Conservation (phyloP, 2,329 filamentous ascomycete species). For the Phialophora expanda region DNA sequence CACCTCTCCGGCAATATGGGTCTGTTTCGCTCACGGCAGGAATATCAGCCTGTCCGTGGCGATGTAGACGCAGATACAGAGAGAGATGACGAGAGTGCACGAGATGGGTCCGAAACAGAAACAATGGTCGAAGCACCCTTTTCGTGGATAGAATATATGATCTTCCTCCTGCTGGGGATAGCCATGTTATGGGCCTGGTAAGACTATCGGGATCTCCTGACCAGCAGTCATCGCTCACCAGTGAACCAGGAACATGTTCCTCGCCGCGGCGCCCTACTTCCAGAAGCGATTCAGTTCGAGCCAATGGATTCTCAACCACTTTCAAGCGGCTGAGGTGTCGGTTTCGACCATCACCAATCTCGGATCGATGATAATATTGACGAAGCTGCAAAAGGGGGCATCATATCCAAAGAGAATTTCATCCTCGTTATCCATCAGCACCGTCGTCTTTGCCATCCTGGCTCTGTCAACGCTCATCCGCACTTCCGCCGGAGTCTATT, state of each 20-base stretch:
- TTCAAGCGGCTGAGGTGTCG: constrained; percentile 86
- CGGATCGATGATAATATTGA: constrained; percentile 73
- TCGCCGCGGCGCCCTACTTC: constrained; percentile 94
- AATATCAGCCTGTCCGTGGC: constrained; percentile 42
- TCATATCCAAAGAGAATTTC: constrained; percentile 89
- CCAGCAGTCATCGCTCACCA: constrained; percentile 11
- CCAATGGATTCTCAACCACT: constrained; percentile 75
- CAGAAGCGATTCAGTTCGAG: constrained; percentile 75
- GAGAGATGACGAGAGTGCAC: constrained; percentile 22
- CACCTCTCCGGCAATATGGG: constrained; percentile 41
- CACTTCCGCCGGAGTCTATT: constrained; percentile 70
- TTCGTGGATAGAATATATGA: constrained; percentile 82
- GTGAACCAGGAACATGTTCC: constrained; percentile 88
- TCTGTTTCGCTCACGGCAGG: constrained; percentile 43
- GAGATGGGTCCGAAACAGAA: constrained; percentile 25
- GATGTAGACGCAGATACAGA: constrained; percentile 33
- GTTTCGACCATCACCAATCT: constrained; percentile 87
- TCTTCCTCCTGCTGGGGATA: constrained; percentile 84
- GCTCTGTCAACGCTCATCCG: constrained; percentile 78
- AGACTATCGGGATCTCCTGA: constrained; percentile 40
- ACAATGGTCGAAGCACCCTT: constrained; percentile 55
- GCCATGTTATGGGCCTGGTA: constrained; percentile 99
- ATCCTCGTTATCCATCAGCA: constrained; percentile 75
- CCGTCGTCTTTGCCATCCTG: constrained; percentile 75
- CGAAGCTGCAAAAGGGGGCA: constrained; percentile 78